phyloP scores from a whole-genome alignment of 225 moss, liverwort and hornwort species.

The Anthoceros angustus region DNA sequence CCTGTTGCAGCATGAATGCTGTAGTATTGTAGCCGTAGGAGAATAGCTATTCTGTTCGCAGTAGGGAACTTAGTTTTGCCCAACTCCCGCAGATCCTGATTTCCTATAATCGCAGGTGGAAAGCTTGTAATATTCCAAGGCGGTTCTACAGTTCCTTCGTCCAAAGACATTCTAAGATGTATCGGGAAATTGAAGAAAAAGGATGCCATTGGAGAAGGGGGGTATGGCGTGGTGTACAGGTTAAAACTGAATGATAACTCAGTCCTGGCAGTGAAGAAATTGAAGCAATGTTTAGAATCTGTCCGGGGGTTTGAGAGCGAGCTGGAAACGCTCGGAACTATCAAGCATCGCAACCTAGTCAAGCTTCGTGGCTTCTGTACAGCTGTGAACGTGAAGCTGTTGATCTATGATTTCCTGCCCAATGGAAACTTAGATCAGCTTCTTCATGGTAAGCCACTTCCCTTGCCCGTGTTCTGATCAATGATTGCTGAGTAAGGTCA shows the following conservation, averaged over 20 bases:
- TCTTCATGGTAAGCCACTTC: constrained; percentile 19
- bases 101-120: constrained; percentile 21
- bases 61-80: too few species aligned
- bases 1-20: background rate
- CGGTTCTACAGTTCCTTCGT: constrained; percentile 18
- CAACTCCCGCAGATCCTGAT: constrained; percentile 15
- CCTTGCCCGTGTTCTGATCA: background rate
- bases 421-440: constrained; percentile 34
- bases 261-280: constrained; percentile 28
- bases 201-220: constrained; percentile 37
- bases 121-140: constrained; percentile 44
- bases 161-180: constrained; percentile 29
- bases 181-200: constrained; percentile 21
- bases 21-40: too few species aligned
- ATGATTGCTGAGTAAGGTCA: background rate
- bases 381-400: constrained; percentile 26
- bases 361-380: constrained; percentile 39
- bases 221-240: constrained; percentile 43
- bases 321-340: constrained; percentile 29
- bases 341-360: constrained; percentile 40
- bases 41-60: too few species aligned
- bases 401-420: constrained; percentile 33
- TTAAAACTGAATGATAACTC: constrained; percentile 17
- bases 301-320: constrained; percentile 41
- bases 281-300: constrained; percentile 25